phyloP scores from a whole-genome alignment of 306 rosid species.

The Trifolium fragiferum region DNA sequence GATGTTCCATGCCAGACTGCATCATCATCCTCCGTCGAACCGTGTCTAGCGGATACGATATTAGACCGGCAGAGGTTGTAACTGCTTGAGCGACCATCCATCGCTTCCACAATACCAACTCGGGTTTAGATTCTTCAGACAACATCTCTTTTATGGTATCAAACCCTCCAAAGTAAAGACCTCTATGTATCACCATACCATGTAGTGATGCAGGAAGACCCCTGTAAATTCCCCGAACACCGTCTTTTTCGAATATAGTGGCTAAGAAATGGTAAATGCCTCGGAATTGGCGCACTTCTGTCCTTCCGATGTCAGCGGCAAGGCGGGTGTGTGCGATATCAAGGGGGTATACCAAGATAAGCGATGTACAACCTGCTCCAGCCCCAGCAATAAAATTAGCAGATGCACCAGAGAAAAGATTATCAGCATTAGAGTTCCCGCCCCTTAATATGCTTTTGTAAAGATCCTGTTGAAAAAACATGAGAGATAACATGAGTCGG shows the following conservation, averaged over 20 bases:
- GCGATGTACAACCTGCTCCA: conserved; percentile 89
- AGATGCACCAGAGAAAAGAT: conserved; percentile 69
- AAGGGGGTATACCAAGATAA: conserved; percentile 83
- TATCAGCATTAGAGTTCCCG: conserved; percentile 49
- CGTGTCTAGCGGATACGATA: conserved; percentile 90
- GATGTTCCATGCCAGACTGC: conserved; percentile 90
- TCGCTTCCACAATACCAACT: conserved; percentile 76
- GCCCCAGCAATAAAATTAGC: conserved; percentile 89
- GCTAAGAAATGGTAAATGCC: conserved; percentile 85
- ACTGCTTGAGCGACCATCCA: conserved; percentile 94
- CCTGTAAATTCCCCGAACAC: conserved; percentile 74
- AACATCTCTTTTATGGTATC: conserved; percentile 82
- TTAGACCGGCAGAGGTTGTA: conserved; percentile 85
- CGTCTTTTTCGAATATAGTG: conserved; percentile 68
- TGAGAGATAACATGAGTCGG: neutral
- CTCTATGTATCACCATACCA: conserved; percentile 89
- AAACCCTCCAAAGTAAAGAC: conserved; percentile 94
- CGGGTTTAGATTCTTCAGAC: conserved; percentile 56
- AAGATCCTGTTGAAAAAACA: conserved; percentile 69
- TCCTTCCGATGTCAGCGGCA: conserved; percentile 88
- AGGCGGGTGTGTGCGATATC: conserved; percentile 98
- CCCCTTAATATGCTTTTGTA: conserved; percentile 73
- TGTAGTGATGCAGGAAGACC: conserved; percentile 98
- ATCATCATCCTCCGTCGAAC: conserved; percentile 99
- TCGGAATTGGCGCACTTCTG: conserved; percentile 73